Conservation (phyloP, 768 basidiomycete species). For the Kondoa subrosea region DNA sequence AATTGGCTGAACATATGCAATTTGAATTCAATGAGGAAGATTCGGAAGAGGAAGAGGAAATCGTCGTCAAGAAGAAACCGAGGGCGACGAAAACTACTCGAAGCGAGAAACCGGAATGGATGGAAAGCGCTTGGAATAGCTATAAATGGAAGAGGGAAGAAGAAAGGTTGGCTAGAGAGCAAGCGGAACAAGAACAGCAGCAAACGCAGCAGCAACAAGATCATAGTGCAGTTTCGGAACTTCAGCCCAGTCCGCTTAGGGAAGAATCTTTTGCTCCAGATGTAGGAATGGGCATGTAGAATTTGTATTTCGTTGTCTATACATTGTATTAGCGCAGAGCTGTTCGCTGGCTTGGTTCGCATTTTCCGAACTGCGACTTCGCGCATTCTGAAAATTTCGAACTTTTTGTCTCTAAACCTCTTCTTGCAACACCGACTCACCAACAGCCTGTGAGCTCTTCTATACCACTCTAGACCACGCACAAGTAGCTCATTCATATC, state of each 20-base stretch:
- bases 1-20: neutral
- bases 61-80: neutral
- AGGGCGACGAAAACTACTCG: slow-evolving; percentile 3
- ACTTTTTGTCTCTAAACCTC: too few relatives aligned
- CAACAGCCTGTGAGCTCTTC: too few relatives aligned
- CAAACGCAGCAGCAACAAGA: too few relatives aligned
- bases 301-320: neutral
- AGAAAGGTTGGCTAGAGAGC: neutral
- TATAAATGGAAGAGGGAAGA: neutral
- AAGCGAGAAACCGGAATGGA: neutral
- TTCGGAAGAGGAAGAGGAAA: neutral
- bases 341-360: too few relatives aligned
- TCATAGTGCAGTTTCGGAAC: too few relatives aligned
- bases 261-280: neutral
- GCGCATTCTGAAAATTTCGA: too few relatives aligned
- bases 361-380: too few relatives aligned
- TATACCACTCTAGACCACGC: too few relatives aligned
- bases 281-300: neutral
- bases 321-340: too few relatives aligned
- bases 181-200: neutral
- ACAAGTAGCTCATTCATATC: too few relatives aligned
- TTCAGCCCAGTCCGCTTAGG: neutral
- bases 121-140: neutral
- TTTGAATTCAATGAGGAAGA: neutral
- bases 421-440: too few relatives aligned